Percentiles rank a stretch among this genome's conserved stretches.
Conservation (phyloP, 179 eudicot genomes). For the Monotropa hypopitys region DNA sequence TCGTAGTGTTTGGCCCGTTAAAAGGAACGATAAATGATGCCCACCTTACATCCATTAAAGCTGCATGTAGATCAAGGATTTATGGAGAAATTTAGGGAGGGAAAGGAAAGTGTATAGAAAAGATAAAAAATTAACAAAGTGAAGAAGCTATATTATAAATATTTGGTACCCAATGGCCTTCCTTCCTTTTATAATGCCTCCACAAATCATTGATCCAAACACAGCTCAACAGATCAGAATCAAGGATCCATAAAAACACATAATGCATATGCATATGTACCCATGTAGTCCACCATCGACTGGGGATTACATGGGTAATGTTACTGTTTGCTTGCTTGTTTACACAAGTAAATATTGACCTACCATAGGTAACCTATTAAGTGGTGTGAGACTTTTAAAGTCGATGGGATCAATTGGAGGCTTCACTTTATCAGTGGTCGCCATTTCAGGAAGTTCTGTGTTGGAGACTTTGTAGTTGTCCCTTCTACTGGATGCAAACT, state of each 20-base stretch:
- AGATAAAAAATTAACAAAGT: neutral
- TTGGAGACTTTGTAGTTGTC: constrained; percentile 18
- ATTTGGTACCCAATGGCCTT: neutral
- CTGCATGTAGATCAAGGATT: neutral
- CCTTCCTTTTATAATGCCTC: neutral
- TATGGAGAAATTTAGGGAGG: neutral
- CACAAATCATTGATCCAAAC: neutral
- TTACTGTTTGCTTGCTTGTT: too few relatives aligned
- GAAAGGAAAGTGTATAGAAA: neutral
- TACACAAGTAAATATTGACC: too few relatives aligned
- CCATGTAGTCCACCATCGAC: too few relatives aligned
- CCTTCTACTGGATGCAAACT: constrained; percentile 22
- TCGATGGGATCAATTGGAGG: constrained; percentile 15
- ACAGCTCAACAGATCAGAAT: neutral
- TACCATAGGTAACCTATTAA: constrained; percentile 59
- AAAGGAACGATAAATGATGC: neutral
- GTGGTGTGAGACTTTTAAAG: constrained; percentile 56
- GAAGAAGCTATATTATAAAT: too few relatives aligned
- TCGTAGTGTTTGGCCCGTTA: neutral
- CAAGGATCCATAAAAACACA: neutral
- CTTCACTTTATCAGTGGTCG: constrained; percentile 15
- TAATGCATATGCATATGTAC: neutral
- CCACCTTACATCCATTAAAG: neutral
- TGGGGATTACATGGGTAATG: too few relatives aligned
- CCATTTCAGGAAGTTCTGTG: constrained; percentile 13